phyloP scores from a whole-genome alignment of 805 yeast genomes.

The Kuraishia capsulata region DNA sequence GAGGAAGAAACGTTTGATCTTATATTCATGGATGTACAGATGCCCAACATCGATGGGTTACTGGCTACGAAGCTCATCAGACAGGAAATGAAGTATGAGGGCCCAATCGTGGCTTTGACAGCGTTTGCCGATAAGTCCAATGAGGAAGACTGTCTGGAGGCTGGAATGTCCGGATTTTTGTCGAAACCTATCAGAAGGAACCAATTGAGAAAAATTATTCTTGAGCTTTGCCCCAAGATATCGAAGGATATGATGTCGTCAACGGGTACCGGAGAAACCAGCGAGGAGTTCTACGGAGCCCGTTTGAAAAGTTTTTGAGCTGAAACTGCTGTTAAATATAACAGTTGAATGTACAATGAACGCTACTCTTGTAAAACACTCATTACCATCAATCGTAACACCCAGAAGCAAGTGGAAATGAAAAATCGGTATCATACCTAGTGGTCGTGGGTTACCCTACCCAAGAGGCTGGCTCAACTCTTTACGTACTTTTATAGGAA shows the following conservation, averaged over 20 bases:
- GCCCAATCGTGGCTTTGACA: slow-evolving; percentile 88
- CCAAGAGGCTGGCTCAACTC: too few relatives aligned
- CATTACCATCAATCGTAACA: too few relatives aligned
- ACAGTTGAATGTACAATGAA: too few relatives aligned
- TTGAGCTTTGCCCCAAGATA: slow-evolving; percentile 27
- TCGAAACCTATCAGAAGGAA: slow-evolving; percentile 80
- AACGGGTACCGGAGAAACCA: not conserved
- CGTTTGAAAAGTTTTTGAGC: not conserved
- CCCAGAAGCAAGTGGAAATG: too few relatives aligned
- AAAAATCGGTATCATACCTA: too few relatives aligned
- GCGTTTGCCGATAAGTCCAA: slow-evolving; percentile 94
- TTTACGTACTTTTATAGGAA: too few relatives aligned
- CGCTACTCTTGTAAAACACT: too few relatives aligned
- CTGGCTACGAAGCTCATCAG: slow-evolving; percentile 73
- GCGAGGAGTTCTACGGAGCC: not conserved
- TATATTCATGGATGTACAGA: slow-evolving; percentile 93
- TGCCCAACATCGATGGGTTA: slow-evolving; percentile 91
- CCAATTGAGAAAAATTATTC: slow-evolving; percentile 49
- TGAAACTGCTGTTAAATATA: too few relatives aligned
- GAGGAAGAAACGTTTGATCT: slow-evolving; percentile 46
- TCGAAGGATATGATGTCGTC: not conserved
- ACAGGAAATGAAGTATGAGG: slow-evolving; percentile 42
- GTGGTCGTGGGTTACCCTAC: too few relatives aligned
- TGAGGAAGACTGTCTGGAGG: slow-evolving; percentile 71
- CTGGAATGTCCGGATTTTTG: slow-evolving; percentile 91